Evolutionary conservation across 208 protist species (phyloP).

Genomic region (Kentomonas sorsogonicus): DNA sequence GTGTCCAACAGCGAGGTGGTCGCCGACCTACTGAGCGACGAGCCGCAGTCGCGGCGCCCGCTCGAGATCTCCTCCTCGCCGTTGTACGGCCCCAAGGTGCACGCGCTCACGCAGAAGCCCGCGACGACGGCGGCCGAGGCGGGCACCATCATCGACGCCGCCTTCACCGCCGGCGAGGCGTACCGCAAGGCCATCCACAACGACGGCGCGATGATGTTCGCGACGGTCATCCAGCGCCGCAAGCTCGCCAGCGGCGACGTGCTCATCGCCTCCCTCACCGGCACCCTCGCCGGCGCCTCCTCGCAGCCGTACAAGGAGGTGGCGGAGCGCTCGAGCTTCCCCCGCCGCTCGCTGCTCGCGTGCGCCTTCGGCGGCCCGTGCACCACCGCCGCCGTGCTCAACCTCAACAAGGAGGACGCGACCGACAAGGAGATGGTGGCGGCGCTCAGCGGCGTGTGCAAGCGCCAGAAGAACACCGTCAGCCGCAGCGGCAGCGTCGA

Average conservation of each 20-base stretch:
- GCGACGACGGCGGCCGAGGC: constrained; percentile 18
- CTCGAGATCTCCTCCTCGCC: constrained; percentile 36
- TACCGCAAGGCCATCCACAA: constrained; percentile 16
- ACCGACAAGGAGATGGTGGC: constrained; percentile 22
- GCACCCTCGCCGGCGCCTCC: constrained; percentile 22
- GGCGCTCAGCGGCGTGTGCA: constrained; percentile 22
- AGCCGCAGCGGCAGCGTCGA: constrained; percentile 29
- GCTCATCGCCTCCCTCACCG: constrained; percentile 27
- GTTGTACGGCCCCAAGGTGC: constrained; percentile 24
- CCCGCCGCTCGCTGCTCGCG: constrained; percentile 19
- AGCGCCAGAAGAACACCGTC: constrained; percentile 28
- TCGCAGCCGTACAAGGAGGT: constrained; percentile 27
- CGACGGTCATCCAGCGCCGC: constrained; percentile 27
- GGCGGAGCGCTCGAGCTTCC: constrained; percentile 14
- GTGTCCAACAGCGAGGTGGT: constrained; percentile 20
- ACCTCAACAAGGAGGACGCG: constrained; percentile 24
- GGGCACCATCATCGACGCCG: constrained; percentile 19
- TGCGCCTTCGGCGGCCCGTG: constrained; percentile 31
- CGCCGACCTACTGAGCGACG: constrained; percentile 21
- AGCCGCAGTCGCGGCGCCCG: neutral
- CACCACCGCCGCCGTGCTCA: constrained; percentile 30
- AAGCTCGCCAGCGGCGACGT: constrained; percentile 22
- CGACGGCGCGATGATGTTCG: constrained; percentile 21
- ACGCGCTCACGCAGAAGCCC: constrained; percentile 1
- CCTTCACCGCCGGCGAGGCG: constrained; percentile 12